Evolutionary conservation across 139 green algal species (phyloP), one percentile per base, ranked within the genome.

Genomic region (Desmodesmus armatus): DNA sequence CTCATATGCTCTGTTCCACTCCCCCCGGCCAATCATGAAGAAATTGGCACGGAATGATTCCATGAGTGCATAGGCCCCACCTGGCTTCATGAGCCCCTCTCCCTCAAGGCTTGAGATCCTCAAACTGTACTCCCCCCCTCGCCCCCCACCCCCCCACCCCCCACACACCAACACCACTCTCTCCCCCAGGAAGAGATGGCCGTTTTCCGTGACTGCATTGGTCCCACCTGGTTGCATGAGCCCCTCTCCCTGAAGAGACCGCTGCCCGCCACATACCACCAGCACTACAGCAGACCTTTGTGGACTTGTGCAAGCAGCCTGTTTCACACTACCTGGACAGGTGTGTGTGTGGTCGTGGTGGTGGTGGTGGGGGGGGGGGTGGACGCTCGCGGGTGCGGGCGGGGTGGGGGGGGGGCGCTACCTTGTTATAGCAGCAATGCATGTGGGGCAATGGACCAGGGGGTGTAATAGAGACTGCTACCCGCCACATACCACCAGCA

Each of bases 391-490:
- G n/a, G n/a, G n/a, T n/a, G n/a, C n/a, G n/a, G n/a, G n/a, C n/a
- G n/a, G n/a, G n/a, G n/a, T n/a, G n/a, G n/a, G n/a, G n/a, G n/a
- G n/a, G n/a, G n/a, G n/a, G n/a, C n/a, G n/a, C n/a, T n/a, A n/a
- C n/a, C n/a, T n/a, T n/a, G n/a, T n/a, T n/a, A n/a, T n/a, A n/a
- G n/a, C n/a, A n/a, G n/a, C n/a, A n/a, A n/a, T n/a, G n/a, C n/a
- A n/a, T n/a, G n/a, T n/a, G n/a, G n/a, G n/a, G n/a, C n/a, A n/a
- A n/a, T n/a, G n/a, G n/a, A n/a, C n/a, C n/a, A n/a, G n/a, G n/a
- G n/a, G n/a, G n/a, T n/a, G n/a, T n/a, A n/a, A n/a, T n/a, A 70
- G 89, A 90, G 53, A 94, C 89, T 25, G 91, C 91, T 4, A 88
- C 93, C 51, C 69, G 79, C 31, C 87, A 84, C 43, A 86, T 95